Evolutionary conservation across 2,329 filamentous ascomycete species (phyloP).

Genomic region (Fusarium agapanthi): DNA sequence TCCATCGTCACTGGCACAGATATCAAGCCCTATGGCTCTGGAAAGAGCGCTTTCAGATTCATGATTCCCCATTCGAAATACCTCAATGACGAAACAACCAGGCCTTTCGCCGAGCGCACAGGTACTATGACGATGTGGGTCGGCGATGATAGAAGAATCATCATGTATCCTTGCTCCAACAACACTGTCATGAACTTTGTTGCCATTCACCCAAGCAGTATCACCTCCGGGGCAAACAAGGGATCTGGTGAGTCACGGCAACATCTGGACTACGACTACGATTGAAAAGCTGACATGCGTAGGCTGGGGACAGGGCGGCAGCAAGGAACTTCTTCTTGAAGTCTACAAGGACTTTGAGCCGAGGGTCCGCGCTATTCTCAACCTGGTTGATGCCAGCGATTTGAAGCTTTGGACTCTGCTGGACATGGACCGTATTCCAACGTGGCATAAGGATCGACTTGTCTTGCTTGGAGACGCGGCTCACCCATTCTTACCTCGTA

Average conservation of each 20-base stretch:
- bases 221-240: constrained; percentile 1
- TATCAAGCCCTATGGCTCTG: constrained; percentile 52
- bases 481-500: constrained; percentile 69
- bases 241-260: background rate
- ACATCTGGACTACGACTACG: accelerated
- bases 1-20: constrained; percentile 31
- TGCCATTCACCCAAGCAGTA: constrained; percentile 56
- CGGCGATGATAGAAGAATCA: constrained; percentile 52
- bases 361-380: constrained; percentile 50
- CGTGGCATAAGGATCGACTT: constrained; percentile 62
- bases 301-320: constrained; percentile 53
- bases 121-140: constrained; percentile 49
- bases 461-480: constrained; percentile 73
- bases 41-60: constrained; percentile 66
- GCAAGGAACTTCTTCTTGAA: constrained; percentile 50
- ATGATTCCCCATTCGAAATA: constrained; percentile 54
- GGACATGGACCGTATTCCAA: constrained; percentile 67
- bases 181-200: constrained; percentile 59
- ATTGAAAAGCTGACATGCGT: background rate
- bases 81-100: constrained; percentile 34
- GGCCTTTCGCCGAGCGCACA: constrained; percentile 10
- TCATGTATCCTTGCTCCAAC: constrained; percentile 58
- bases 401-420: constrained; percentile 67
- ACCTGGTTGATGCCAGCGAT: constrained; percentile 53
- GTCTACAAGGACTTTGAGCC: constrained; percentile 54